Evolutionary conservation across 2,329 filamentous ascomycete genomes (phyloP).

Genomic region (Epichloe coenophiala): DNA sequence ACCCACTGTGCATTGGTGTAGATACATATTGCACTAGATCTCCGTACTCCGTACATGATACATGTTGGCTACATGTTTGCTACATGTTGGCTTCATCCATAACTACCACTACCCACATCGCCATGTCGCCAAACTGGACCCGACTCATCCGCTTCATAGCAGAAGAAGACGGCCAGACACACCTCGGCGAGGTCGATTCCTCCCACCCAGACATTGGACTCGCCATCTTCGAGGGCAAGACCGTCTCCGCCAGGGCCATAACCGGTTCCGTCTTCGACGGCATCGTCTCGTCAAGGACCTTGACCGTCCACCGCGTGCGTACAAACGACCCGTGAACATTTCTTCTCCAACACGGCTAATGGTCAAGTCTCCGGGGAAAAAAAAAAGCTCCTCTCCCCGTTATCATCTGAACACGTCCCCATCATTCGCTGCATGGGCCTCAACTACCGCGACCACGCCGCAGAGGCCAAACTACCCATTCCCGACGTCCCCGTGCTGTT

Average conservation of each 20-base stretch:
- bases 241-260: neutral
- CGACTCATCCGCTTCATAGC: slow-evolving; percentile 28
- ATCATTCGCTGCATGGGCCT: slow-evolving; percentile 32
- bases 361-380: too few relatives aligned
- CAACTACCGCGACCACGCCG: slow-evolving; percentile 29
- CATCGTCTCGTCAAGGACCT: neutral
- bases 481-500: slow-evolving; percentile 24
- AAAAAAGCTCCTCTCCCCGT: slow-evolving; percentile 19
- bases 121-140: slow-evolving; percentile 18
- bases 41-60: too few relatives aligned
- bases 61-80: too few relatives aligned
- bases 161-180: slow-evolving; percentile 24
- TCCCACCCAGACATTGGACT: slow-evolving; percentile 14
- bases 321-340: neutral
- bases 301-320: neutral
- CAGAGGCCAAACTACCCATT: slow-evolving; percentile 23
- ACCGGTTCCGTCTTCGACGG: slow-evolving; percentile 2
- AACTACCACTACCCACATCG: too few relatives aligned
- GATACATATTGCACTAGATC: too few relatives aligned
- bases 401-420: slow-evolving; percentile 21
- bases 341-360: too few relatives aligned
- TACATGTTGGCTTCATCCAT: too few relatives aligned
- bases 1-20: too few relatives aligned
- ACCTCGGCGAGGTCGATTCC: slow-evolving; percentile 24
- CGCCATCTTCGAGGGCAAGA: neutral